These are phyloP conservation scores for Tetragonia tetragonoides DNA, from an alignment of 148 eudicot species.

Conservation along the genomic window DNA sequence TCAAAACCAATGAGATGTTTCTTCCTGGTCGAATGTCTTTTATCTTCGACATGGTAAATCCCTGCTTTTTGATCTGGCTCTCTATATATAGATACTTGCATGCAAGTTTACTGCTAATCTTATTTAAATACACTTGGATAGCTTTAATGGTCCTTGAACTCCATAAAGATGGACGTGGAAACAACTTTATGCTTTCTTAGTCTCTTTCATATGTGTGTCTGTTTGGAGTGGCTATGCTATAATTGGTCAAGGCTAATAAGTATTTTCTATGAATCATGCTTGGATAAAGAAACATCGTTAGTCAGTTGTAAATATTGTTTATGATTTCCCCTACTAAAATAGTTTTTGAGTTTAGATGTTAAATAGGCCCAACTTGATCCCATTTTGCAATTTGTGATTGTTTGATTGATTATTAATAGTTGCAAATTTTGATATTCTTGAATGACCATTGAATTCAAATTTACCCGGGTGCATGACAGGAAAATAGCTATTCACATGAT, in stretches of 20 bases:
- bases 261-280: background rate
- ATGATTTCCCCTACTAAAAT: background rate
- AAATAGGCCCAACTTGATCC: background rate
- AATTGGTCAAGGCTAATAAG: background rate
- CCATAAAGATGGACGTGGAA: background rate
- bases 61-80: slow-evolving; percentile 12
- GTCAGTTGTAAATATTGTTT: background rate
- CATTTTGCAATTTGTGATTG: background rate
- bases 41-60: slow-evolving; percentile 77
- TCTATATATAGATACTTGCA: slow-evolving; percentile 5
- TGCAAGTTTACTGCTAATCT: background rate
- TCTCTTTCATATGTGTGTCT: background rate
- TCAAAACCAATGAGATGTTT: slow-evolving; percentile 94
- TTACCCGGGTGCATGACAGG: slow-evolving; percentile 45
- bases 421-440: slow-evolving; percentile 4
- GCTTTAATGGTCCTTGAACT: background rate
- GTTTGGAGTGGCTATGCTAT: background rate
- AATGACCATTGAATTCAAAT: background rate
- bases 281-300: background rate
- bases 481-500: slow-evolving; percentile 78
- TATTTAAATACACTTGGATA: background rate
- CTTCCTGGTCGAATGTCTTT: slow-evolving; percentile 97
- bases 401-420: background rate
- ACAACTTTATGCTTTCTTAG: background rate
- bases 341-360: background rate